These are phyloP conservation scores for Escovopsis sp. DNA, from an alignment of 2,329 filamentous ascomycete species.

Conservation along the genomic window DNA sequence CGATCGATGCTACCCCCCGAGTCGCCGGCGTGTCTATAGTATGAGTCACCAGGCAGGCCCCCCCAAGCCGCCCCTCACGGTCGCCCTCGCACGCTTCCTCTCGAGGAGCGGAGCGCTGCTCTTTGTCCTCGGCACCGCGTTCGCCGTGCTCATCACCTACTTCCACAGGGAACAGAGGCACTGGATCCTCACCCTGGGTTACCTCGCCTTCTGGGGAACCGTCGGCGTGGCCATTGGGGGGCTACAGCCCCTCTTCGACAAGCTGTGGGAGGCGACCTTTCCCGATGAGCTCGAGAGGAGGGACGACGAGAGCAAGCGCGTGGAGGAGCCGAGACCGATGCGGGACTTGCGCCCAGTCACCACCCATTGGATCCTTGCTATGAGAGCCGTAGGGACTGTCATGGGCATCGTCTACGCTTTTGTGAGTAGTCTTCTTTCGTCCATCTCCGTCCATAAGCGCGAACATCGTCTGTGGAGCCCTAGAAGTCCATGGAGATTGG, in stretches of 20 bases:
- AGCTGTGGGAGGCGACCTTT: conserved; percentile 47
- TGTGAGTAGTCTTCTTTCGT: conserved; percentile 37
- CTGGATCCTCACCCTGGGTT: conserved; percentile 43
- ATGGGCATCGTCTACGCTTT: conserved; percentile 53
- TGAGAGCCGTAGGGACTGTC: conserved; percentile 44
- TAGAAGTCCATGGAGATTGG: no score
- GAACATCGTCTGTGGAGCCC: no score
- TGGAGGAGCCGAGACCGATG: no score
- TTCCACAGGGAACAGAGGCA: conserved; percentile 56
- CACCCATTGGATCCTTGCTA: conserved; percentile 57
- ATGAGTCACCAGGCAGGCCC: conserved; percentile 11
- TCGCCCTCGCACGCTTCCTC: conserved; percentile 28
- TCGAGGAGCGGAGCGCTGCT: conserved; percentile 46
- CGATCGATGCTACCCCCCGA: conserved; percentile 20
- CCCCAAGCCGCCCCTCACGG: conserved; percentile 11
- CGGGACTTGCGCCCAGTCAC: conserved; percentile 19
- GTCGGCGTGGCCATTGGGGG: conserved; percentile 65
- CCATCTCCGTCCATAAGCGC: no score
- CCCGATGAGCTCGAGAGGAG: conserved; percentile 16
- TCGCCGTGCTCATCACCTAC: conserved; percentile 67
- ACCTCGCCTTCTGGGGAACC: conserved; percentile 68
- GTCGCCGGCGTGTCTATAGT: conserved; percentile 21
- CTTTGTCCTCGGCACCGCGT: conserved; percentile 66
- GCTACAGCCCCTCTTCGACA: conserved; percentile 71
- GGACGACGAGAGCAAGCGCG: conserved; percentile 10